Base-by-base conservation (phyloP, 202 grass and related monocot species). In the Brachypodium distachyon region DNA sequence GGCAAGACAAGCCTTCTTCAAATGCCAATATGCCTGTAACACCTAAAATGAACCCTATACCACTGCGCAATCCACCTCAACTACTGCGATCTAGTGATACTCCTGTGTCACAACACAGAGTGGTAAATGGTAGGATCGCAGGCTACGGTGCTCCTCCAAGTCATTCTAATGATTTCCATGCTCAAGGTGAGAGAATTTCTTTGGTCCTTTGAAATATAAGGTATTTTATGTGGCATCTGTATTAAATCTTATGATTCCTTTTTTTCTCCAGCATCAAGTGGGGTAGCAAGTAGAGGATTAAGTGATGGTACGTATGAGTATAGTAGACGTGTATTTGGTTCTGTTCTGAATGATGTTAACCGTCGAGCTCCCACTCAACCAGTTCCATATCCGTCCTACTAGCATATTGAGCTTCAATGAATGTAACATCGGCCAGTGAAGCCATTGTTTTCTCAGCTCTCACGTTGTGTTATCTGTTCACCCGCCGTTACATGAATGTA, bases 1-100 rank as follows among this genome's bases (percentile, higher is more conserved):
- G 95, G 72, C 91, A 98, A 84, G 95, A 98, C 74, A 98, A 88
- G 62, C 70, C 79, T 4, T 78, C 85, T 49, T 83, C 80, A 80
- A 90, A 82, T 79, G 66, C 33, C n/a, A 89, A 70, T 62, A 82
- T 47, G 73, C 84, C 60, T 72, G 58, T 81, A 76, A 81, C 88
- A 12, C 82, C 81, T 70, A 93, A 72, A 84, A 77, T 77, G 81
- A 84, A 67, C 67, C 77, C 80, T 79, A 23, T 91, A 68, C 76
- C 82, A 61, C 63, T 56, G 59, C 65, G 81, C 72, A 94, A 76
- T 56, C 59, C 79, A 22, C 36, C 55, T 81, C 76, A 88, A 26
- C 47, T 31, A 74, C 41, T 70, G 50, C 74, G 85, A 56, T 65
- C 42, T 59, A 56, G 26, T 82, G 87, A 90, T 18, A 83, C 79